These are phyloP conservation scores for Paracorniculantispora psalliotae DNA, from an alignment of 2,329 filamentous ascomycete species.

Conservation along the genomic window DNA sequence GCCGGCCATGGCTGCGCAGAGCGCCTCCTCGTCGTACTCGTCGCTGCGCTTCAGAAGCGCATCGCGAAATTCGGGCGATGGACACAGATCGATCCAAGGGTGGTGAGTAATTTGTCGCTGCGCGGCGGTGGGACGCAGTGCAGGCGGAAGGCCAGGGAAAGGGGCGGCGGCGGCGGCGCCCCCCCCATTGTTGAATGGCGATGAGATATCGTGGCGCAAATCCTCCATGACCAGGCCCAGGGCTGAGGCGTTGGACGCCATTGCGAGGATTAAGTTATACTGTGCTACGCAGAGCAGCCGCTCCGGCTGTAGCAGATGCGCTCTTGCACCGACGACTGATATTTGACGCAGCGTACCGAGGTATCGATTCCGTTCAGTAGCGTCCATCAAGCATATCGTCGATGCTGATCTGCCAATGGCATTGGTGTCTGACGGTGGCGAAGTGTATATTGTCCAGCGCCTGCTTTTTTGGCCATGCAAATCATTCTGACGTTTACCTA, in stretches of 20 bases:
- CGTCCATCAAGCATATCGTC: background rate
- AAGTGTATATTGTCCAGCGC: background rate
- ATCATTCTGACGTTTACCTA: background rate
- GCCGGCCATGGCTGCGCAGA: background rate
- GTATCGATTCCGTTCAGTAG: background rate
- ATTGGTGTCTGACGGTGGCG: background rate
- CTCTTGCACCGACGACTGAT: background rate
- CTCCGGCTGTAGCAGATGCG: background rate
- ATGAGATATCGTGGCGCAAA: background rate
- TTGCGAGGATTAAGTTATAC: background rate
- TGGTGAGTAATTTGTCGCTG: background rate
- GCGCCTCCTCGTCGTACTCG: background rate
- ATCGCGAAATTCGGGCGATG: background rate
- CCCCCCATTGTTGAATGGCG: background rate
- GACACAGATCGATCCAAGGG: background rate
- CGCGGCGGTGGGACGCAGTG: background rate
- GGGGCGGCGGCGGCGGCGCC: background rate
- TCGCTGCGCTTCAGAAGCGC: background rate
- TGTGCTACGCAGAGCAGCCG: background rate
- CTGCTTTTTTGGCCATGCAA: background rate
- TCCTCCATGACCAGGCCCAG: background rate
- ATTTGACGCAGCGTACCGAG: background rate
- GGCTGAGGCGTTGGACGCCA: background rate
- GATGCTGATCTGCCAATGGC: background rate
- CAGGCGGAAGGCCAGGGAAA: background rate